phyloP scores from a whole-genome alignment of 352 stramenopile genomes.

The Saprolegnia diclina region DNA sequence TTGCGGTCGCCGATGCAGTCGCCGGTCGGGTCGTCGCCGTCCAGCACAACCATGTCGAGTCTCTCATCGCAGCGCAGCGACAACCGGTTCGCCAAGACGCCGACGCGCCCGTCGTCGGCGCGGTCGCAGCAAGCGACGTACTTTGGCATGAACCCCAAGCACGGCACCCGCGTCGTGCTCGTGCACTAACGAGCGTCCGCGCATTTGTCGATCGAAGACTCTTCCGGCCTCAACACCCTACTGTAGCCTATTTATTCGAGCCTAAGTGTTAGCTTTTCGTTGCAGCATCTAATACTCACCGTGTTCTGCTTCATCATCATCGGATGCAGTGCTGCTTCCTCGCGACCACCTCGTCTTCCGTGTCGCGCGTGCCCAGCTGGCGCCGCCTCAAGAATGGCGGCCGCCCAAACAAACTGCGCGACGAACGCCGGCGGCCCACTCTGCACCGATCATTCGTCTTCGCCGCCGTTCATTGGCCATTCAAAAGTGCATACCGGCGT shows the following conservation, averaged over 20 bases:
- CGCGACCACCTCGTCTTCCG: no score
- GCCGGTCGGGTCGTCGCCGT: not conserved
- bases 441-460: no score
- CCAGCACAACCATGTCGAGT: constrained; percentile 10
- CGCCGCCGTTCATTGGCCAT: no score
- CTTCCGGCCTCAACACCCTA: not conserved
- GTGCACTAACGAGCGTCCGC: not conserved
- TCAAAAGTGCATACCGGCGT: no score
- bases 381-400: no score
- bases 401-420: no score
- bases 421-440: no score
- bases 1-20: constrained; percentile 10
- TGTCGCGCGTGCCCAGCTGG: no score
- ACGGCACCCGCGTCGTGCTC: constrained; percentile 2
- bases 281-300: no score
- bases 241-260: constrained; percentile 15
- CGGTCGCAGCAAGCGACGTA: constrained; percentile 13
- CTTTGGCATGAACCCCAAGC: constrained; percentile 17
- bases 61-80: constrained; percentile 8
- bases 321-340: no score
- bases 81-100: constrained; percentile 14
- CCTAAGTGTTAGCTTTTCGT: no score
- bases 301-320: no score
- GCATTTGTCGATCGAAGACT: constrained; percentile 6
- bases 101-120: not conserved